These are phyloP conservation scores for Tremella fuciformis DNA, from an alignment of 768 basidiomycete genomes.

Conservation along the genomic window DNA sequence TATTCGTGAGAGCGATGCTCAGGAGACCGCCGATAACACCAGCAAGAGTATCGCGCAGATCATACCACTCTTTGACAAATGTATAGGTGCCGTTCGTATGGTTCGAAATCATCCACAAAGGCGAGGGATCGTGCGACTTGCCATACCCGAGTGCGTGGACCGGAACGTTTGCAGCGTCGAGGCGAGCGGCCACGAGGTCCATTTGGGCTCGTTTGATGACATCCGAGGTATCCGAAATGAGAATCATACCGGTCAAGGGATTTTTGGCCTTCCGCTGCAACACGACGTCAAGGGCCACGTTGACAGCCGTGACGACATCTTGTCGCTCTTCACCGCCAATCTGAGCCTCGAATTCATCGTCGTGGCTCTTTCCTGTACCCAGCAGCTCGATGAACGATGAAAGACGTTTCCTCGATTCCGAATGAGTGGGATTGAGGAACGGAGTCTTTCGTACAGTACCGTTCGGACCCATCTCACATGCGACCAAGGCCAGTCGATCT, in stretches of 20 bases:
- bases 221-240: constrained; percentile 89
- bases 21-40: constrained; percentile 96
- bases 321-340: constrained; percentile 87
- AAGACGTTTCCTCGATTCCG: constrained; percentile 67
- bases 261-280: constrained; percentile 91
- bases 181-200: constrained; percentile 94
- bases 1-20: constrained; percentile 84
- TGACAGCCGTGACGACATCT: constrained; percentile 97
- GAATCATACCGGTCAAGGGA: constrained; percentile 82
- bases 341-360: constrained; percentile 66
- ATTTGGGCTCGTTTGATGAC: constrained; percentile 91
- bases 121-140: constrained; percentile 93
- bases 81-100: constrained; percentile 97
- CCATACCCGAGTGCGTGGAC: constrained; percentile 98
- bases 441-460: constrained; percentile 90
- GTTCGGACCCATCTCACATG: constrained; percentile 81
- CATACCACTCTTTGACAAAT: constrained; percentile 97
- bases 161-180: constrained; percentile 93
- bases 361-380: constrained; percentile 49
- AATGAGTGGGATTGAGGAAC: constrained; percentile 70
- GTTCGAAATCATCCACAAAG: constrained; percentile 98
- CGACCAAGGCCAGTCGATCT: constrained; percentile 85
- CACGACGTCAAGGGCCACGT: constrained; percentile 90
- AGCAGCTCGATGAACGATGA: constrained; percentile 76
- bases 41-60: constrained; percentile 84